Percentiles rank a stretch among this genome's conserved stretches.
Evolutionary conservation across 202 grass and related monocot species (phyloP).

Genomic region (Musa balbisiana): DNA sequence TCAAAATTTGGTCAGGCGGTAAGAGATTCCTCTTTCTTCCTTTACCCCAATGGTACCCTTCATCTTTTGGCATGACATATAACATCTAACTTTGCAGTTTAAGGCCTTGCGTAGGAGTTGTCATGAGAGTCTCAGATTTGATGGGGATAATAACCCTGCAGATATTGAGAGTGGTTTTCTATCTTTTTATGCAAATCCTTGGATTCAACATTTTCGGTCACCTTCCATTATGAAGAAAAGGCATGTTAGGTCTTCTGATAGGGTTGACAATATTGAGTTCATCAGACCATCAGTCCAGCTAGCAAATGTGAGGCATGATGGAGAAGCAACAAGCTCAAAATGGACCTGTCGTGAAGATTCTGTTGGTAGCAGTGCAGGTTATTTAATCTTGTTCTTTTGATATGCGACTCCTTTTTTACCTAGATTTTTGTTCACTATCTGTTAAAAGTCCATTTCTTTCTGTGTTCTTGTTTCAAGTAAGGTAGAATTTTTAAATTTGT

Average conservation of each 20-base stretch:
- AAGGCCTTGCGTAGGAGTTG: conserved; percentile 25
- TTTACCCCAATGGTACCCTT: conserved; percentile 12
- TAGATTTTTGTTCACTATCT: neutral
- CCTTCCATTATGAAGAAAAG: conserved; percentile 7
- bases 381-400: neutral
- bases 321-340: conserved; percentile 22
- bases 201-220: conserved; percentile 37
- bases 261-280: conserved; percentile 19
- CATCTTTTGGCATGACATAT: neutral
- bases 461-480: too few relatives aligned
- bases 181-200: conserved; percentile 28
- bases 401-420: neutral
- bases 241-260: conserved; percentile 6
- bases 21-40: conserved; percentile 5
- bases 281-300: conserved; percentile 13
- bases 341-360: conserved; percentile 15
- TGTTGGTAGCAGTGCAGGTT: conserved; percentile 33
- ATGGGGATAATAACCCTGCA: conserved; percentile 22
- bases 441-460: neutral
- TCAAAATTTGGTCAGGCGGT: conserved; percentile 32
- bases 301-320: conserved; percentile 12
- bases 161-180: conserved; percentile 13
- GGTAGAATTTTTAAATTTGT: too few relatives aligned
- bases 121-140: conserved; percentile 26
- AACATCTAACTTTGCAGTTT: conserved; percentile 22